phyloP scores from a whole-genome alignment of 2,329 filamentous ascomycete species.

The Aspergillus japonicus region DNA sequence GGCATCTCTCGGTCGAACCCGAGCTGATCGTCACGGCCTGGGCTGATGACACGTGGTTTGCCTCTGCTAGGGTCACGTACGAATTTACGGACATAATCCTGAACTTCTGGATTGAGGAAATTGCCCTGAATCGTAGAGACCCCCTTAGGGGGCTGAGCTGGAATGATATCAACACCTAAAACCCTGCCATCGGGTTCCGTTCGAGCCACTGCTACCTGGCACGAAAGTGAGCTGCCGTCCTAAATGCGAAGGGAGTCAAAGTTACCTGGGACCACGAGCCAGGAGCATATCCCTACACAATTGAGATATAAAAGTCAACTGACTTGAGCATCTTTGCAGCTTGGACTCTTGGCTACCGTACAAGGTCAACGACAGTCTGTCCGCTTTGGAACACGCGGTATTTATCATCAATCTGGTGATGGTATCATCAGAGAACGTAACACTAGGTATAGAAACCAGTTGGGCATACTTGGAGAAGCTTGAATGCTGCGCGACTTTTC shows the following conservation, averaged over 20 bases:
- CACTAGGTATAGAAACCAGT: neutral
- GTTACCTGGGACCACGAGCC: constrained; percentile 60
- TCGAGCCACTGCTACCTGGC: constrained; percentile 75
- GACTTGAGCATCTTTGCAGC: constrained; percentile 4
- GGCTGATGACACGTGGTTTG: constrained; percentile 43
- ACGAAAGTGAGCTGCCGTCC: constrained; percentile 11
- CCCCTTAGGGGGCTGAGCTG: constrained; percentile 83
- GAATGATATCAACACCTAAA: constrained; percentile 90
- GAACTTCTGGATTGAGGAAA: constrained; percentile 75
- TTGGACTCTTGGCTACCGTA: constrained; percentile 37
- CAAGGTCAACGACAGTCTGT: constrained; percentile 87
- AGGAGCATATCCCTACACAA: constrained; percentile 48
- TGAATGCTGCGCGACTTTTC: constrained; percentile 91
- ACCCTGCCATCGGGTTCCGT: constrained; percentile 76
- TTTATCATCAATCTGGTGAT: constrained; percentile 71
- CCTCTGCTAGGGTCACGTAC: constrained; percentile 64
- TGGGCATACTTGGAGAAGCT: constrained; percentile 71
- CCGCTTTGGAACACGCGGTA: constrained; percentile 75
- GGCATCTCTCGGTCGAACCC: neutral
- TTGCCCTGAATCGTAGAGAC: constrained; percentile 96
- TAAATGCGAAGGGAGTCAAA: neutral
- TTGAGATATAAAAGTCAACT: neutral
- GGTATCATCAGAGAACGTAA: neutral
- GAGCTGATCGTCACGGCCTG: neutral
- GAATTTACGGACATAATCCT: constrained; percentile 72